Evolutionary conservation across 805 yeast species (phyloP).

Genomic region (Zygosaccharomyces rouxii): DNA sequence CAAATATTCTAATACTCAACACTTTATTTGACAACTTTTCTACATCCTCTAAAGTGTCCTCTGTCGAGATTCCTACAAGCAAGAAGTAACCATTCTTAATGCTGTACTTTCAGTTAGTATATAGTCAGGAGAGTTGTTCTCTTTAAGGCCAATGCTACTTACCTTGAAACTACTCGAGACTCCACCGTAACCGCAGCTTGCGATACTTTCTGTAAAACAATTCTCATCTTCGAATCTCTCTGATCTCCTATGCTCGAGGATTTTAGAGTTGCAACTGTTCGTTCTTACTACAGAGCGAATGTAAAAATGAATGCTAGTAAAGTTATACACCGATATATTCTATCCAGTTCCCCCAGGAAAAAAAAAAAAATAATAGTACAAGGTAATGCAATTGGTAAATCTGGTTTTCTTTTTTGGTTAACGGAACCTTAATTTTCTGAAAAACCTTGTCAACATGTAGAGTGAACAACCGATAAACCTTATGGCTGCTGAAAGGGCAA

Average conservation of each 20-base stretch:
- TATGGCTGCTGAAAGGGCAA: conserved; percentile 82
- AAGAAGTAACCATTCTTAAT: conserved; percentile 73
- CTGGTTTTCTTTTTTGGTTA: background rate
- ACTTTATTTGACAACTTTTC: conserved; percentile 65
- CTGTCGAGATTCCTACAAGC: conserved; percentile 76
- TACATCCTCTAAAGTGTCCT: conserved; percentile 73
- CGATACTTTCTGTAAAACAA: conserved; percentile 86
- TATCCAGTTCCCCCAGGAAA: background rate
- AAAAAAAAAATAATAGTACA: background rate
- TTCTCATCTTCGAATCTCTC: conserved; percentile 53
- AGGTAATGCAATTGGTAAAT: background rate
- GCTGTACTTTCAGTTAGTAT: conserved; percentile 19
- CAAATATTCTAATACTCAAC: conserved; percentile 64
- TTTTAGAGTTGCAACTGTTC: background rate
- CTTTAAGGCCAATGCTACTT: conserved; percentile 14
- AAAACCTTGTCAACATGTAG: conserved; percentile 44
- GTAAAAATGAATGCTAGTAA: background rate
- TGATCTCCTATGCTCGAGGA: background rate
- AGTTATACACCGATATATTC: background rate
- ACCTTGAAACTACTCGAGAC: conserved; percentile 60
- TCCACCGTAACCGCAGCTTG: conserved; percentile 88
- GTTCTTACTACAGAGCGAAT: background rate
- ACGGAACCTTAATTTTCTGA: conserved; percentile 21
- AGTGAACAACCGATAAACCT: conserved; percentile 70
- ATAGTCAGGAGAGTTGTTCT: background rate